Percentiles rank a stretch among this genome's conserved stretches.
Conservation (phyloP, 2,329 filamentous ascomycete species). For the Sporothrix protearum region DNA sequence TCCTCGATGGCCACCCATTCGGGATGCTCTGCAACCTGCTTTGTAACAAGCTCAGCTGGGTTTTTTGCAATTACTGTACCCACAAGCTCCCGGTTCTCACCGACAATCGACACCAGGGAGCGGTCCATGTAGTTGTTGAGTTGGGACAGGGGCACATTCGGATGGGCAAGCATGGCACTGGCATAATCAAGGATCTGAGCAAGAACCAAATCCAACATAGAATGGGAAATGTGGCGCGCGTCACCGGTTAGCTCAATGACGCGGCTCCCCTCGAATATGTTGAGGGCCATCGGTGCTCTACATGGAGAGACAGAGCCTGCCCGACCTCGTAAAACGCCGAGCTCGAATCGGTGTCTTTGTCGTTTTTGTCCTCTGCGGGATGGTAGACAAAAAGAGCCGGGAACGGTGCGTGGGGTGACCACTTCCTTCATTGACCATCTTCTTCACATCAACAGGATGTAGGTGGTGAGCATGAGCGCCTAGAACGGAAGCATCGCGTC, state of each 20-base stretch:
- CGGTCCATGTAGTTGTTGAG: conserved; percentile 25
- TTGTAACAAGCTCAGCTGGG: conserved; percentile 38
- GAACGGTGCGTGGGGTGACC: conserved; percentile 28
- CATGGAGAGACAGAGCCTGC: conserved; percentile 36
- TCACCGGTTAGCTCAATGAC: conserved; percentile 30
- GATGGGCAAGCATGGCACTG: conserved; percentile 25
- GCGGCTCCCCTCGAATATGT: conserved; percentile 34
- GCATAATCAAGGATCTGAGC: conserved; percentile 30
- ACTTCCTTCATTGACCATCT: conserved; percentile 28
- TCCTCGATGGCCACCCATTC: conserved; percentile 56
- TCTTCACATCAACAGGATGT: conserved; percentile 31
- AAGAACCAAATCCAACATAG: conserved; percentile 29
- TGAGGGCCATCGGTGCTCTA: conserved; percentile 43
- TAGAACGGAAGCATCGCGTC: conserved; percentile 23
- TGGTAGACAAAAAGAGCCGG: conserved; percentile 32
- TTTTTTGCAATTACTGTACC: conserved; percentile 25
- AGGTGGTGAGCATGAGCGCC: conserved; percentile 25
- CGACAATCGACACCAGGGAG: conserved; percentile 21
- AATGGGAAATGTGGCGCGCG: conserved; percentile 28
- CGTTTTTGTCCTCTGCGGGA: conserved; percentile 16
- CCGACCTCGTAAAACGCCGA: conserved; percentile 34
- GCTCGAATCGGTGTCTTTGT: background rate
- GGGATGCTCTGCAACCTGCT: conserved; percentile 44
- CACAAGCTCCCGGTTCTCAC: background rate
- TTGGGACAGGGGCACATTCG: conserved; percentile 24